Evolutionary conservation across 495 filamentous ascomycete species (phyloP).

Genomic region (Lichenothelia convexa): DNA sequence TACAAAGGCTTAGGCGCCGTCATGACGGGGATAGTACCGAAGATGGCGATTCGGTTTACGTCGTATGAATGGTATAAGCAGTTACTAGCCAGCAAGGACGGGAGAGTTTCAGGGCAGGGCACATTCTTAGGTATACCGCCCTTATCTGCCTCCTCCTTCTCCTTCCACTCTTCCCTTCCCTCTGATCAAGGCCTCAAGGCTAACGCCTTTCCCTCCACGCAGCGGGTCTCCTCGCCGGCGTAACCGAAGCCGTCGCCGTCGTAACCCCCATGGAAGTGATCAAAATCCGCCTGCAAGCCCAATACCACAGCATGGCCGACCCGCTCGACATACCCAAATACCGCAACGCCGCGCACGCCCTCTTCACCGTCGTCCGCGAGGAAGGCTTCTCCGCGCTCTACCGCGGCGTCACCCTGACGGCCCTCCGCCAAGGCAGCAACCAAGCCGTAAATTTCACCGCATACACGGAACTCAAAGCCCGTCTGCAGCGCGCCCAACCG

Average conservation of each 20-base stretch:
- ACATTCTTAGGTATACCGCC: slow-evolving; percentile 58
- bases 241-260: slow-evolving; percentile 88
- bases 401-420: slow-evolving; percentile 82
- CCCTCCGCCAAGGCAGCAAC: slow-evolving; percentile 85
- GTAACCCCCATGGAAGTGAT: slow-evolving; percentile 98
- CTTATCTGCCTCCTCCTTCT: too few species aligned
- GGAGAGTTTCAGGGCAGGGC: slow-evolving; percentile 46
- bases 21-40: slow-evolving; percentile 89
- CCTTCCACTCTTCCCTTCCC: too few species aligned
- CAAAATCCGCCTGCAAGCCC: slow-evolving; percentile 94
- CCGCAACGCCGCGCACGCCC: slow-evolving; percentile 88
- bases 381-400: slow-evolving; percentile 79
- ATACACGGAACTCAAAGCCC: slow-evolving; percentile 80
- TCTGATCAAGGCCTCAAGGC: too few species aligned
- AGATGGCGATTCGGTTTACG: slow-evolving; percentile 99
- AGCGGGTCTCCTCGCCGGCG: slow-evolving; percentile 82
- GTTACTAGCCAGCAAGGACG: slow-evolving; percentile 48
- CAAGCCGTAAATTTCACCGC: slow-evolving; percentile 98
- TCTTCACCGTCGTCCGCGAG: slow-evolving; percentile 80
- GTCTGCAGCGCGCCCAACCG: slow-evolving; percentile 43
- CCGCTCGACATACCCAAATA: slow-evolving; percentile 87
- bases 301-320: slow-evolving; percentile 88
- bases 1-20: slow-evolving; percentile 97
- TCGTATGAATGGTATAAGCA: slow-evolving; percentile 94
- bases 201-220: not conserved